Evolutionary conservation across 2,329 filamentous ascomycete genomes (phyloP).

Genomic region (Trichoderma simmonsii): DNA sequence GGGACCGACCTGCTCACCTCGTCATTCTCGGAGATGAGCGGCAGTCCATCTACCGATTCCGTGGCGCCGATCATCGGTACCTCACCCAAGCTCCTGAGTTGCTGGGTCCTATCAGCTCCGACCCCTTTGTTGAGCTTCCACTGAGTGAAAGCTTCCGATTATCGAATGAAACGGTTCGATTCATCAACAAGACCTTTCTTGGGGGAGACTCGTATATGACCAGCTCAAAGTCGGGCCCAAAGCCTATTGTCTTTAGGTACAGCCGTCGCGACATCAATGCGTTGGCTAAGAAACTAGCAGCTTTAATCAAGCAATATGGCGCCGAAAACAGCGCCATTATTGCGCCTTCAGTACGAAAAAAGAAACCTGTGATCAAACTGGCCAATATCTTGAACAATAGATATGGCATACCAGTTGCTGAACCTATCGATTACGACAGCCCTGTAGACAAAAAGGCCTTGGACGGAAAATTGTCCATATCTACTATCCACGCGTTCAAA

Average conservation of each 20-base stretch:
- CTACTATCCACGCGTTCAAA: slow-evolving; percentile 35
- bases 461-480: slow-evolving; percentile 29
- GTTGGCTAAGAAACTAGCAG: slow-evolving; percentile 17
- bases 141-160: slow-evolving; percentile 28
- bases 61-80: slow-evolving; percentile 29
- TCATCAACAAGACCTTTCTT: slow-evolving; percentile 30
- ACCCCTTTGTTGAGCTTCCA: background rate
- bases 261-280: background rate
- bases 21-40: slow-evolving; percentile 32
- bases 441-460: slow-evolving; percentile 27
- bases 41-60: slow-evolving; percentile 31
- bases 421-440: background rate
- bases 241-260: slow-evolving; percentile 28
- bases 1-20: slow-evolving; percentile 22
- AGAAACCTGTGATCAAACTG: background rate
- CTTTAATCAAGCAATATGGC: slow-evolving; percentile 3
- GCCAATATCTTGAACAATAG: background rate
- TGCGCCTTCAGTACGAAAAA: background rate
- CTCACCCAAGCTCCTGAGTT: slow-evolving; percentile 25
- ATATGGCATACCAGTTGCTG: background rate
- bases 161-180: slow-evolving; percentile 24
- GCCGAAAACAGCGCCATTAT: slow-evolving; percentile 7
- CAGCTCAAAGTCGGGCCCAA: slow-evolving; percentile 29
- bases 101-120: background rate
- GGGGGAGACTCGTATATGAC: slow-evolving; percentile 28